Conservation (phyloP, 2,329 filamentous ascomycete genomes). For the Teratosphaeriaceae sp. region DNA sequence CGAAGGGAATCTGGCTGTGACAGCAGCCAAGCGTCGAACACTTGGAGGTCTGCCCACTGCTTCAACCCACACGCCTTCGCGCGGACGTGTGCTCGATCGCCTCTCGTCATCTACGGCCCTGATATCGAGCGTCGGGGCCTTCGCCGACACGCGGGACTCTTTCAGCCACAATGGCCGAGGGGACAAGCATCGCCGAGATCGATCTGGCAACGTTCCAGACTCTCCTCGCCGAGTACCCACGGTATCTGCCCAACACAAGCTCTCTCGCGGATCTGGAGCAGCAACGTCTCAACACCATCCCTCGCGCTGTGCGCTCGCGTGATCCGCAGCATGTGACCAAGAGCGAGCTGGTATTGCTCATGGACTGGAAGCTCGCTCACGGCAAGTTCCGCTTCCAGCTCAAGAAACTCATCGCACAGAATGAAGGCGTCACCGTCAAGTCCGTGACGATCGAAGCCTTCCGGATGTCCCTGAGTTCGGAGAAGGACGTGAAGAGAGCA, state of each 20-base stretch:
- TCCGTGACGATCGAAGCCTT: conserved; percentile 50
- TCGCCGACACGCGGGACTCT: not conserved
- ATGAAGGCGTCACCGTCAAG: conserved; percentile 44
- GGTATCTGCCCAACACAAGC: conserved; percentile 19
- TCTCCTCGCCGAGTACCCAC: conserved; percentile 20
- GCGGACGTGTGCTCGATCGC: too few species aligned
- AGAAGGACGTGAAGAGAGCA: conserved; percentile 16
- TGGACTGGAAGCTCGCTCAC: conserved; percentile 64
- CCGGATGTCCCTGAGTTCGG: conserved; percentile 33
- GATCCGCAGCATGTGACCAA: conserved; percentile 42
- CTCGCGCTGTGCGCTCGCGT: conserved; percentile 38
- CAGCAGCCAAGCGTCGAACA: too few species aligned
- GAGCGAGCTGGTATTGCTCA: conserved; percentile 53
- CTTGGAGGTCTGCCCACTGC: too few species aligned
- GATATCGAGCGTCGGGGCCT: not conserved
- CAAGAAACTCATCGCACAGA: conserved; percentile 48
- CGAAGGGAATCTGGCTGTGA: too few species aligned
- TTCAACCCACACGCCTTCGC: too few species aligned
- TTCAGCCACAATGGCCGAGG: conserved; percentile 5
- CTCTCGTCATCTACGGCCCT: not conserved
- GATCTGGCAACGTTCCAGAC: conserved; percentile 15
- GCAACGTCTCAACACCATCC: conserved; percentile 53
- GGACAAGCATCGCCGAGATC: conserved; percentile 16
- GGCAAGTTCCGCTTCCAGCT: conserved; percentile 46
- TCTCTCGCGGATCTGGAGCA: conserved; percentile 52